phyloP scores from a whole-genome alignment of 2,329 filamentous ascomycete genomes.

The Sporothrix protearum region DNA sequence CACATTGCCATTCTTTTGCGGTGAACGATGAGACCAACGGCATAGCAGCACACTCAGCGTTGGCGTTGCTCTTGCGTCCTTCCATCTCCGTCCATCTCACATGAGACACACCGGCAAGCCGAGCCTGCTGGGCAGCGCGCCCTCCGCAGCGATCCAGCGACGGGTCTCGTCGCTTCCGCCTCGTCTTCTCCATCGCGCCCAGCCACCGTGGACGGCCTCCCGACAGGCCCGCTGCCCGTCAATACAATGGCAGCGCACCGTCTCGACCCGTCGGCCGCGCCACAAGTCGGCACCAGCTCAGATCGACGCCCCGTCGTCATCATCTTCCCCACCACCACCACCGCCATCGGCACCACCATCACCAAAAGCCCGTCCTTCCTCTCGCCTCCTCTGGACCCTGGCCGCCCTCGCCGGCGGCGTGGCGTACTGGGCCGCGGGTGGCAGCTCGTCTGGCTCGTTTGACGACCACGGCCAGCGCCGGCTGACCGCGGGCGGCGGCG shows the following conservation, averaged over 20 bases:
- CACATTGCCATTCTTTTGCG: background rate
- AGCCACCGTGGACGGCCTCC: background rate
- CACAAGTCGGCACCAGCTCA: too few relatives aligned
- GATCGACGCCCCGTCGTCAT: background rate
- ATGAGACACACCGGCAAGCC: background rate
- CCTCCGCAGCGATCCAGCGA: background rate
- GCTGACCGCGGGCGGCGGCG: background rate
- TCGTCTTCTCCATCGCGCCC: background rate
- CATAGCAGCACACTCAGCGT: background rate
- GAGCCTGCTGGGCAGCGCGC: background rate
- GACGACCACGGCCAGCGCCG: slow-evolving; percentile 10
- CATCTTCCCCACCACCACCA: background rate
- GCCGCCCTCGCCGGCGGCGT: background rate
- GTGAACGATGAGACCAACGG: background rate
- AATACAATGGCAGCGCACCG: background rate
- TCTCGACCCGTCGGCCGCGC: background rate
- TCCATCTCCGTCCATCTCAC: background rate
- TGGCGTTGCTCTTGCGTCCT: background rate
- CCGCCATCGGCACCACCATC: background rate
- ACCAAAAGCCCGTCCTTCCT: background rate
- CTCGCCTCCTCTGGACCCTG: background rate
- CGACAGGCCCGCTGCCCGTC: background rate
- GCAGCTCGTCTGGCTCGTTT: background rate
- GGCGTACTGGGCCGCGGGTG: background rate
- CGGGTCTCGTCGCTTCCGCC: background rate